Base-by-base conservation (phyloP, 495 filamentous ascomycete species). In the Apiosordaria backusii region DNA sequence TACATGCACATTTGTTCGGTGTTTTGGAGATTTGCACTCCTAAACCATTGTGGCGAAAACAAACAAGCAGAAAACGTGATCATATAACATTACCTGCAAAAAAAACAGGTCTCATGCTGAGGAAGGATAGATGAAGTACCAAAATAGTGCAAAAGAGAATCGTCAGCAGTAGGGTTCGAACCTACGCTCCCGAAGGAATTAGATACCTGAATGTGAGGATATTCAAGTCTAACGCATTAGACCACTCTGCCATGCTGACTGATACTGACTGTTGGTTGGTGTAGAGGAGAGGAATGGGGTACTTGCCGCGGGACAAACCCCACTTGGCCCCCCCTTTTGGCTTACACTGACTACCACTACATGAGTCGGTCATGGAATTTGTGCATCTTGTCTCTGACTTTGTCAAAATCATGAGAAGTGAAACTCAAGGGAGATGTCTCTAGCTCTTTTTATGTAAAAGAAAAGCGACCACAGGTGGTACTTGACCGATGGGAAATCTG, bases 201-300 rank as follows among this genome's bases (percentile, higher is more conserved):
- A 55, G 52, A 55, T 55, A 55, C 52, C 52, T 23, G 52, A 55
- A 55, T 55, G 52, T 55, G 10, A 21, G 22, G 6, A 21, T 55
- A 55, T 55, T 55, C 52, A 55, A 55, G 52, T 55, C 52, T 55
- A 23, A 21, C 52, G 52, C 52, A 52, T 64, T 26, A 50, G 35
- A 24, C 23, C 40, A 23, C 35, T 23, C 23, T 62, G 16, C 50
- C 57, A 55, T 21, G 52, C 22, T 55, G 52, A 45, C 35, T 15
- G 35, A 45, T 45, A 13, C 35, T 45, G 0, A 45, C 35, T 45
- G 35, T 45, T 45, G 0, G 13, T 18, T 45, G 35, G 10, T 45
- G 5, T 45, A 2, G 35, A 45, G 10, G 10, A 2, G 13, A 45
- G 35, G 16, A 45, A 45, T 45, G 35, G 5, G 35, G 35, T 13